A percentile compares a stretch with the other conserved stretches of the same genome.
Conservation (phyloP, 108 stramenopile genomes). For the Pinguiococcus pyrenoidosus region DNA sequence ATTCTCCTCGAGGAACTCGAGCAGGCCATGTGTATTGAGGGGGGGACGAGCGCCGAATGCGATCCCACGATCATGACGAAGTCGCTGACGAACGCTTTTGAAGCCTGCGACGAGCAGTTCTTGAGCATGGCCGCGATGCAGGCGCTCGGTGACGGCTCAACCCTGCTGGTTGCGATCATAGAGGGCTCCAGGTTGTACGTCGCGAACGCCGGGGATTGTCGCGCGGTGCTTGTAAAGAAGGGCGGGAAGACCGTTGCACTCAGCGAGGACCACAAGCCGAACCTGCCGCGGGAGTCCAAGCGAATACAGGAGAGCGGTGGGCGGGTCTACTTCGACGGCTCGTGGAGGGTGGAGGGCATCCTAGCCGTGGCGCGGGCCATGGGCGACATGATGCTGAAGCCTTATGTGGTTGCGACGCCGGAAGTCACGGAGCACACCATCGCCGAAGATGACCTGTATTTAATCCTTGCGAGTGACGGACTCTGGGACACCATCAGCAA, state of each 20-base stretch:
- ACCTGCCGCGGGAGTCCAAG: constrained; percentile 18
- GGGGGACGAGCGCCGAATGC: too few species aligned
- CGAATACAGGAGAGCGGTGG: constrained; percentile 24
- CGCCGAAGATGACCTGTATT: background rate
- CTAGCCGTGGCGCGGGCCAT: constrained; percentile 34
- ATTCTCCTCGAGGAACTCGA: too few species aligned
- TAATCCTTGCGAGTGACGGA: background rate
- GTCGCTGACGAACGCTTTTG: background rate
- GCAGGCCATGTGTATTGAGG: too few species aligned
- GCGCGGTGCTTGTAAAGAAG: constrained; percentile 19
- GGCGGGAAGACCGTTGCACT: constrained; percentile 3
- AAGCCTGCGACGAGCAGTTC: background rate
- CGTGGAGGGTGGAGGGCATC: constrained; percentile 32
- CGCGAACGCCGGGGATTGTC: constrained; percentile 32
- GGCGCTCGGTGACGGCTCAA: constrained; percentile 24
- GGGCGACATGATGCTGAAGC: constrained; percentile 22
- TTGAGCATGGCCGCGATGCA: background rate
- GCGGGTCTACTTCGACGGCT: constrained; percentile 15
- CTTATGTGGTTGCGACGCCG: constrained; percentile 1
- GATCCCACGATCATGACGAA: background rate
- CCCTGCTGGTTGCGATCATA: constrained; percentile 19
- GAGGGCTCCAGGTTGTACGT: constrained; percentile 1
- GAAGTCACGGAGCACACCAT: background rate
- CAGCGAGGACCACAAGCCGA: constrained; percentile 34
- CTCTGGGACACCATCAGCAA: too few species aligned